A percentile compares a stretch with the other conserved stretches of the same genome.
Evolutionary conservation across 2,329 filamentous ascomycete species (phyloP).

Genomic region (Penicillium sp.): DNA sequence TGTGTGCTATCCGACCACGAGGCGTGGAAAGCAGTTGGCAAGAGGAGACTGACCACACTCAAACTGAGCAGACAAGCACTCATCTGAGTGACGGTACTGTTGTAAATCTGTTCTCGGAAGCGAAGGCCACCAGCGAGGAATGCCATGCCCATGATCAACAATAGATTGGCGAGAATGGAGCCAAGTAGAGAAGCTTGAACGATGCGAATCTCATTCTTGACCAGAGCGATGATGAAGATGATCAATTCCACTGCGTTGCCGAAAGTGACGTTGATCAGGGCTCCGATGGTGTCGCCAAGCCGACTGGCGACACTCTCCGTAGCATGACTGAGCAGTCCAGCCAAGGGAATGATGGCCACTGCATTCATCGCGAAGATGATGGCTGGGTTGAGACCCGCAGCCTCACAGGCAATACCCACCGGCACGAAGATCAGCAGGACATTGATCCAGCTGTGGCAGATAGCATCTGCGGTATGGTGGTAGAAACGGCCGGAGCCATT

Average conservation of each 20-base stretch:
- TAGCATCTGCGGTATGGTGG: conserved; percentile 34
- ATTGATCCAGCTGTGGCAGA: conserved; percentile 45
- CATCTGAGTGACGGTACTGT: conserved; percentile 94
- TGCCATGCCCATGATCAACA: conserved; percentile 88
- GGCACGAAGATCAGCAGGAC: conserved; percentile 45
- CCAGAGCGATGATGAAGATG: conserved; percentile 73
- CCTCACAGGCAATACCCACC: conserved; percentile 40
- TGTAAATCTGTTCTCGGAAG: conserved; percentile 92
- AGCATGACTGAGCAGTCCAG: conserved; percentile 68
- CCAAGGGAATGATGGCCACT: conserved; percentile 71
- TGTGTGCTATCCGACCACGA: conserved; percentile 65
- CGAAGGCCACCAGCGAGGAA: conserved; percentile 84
- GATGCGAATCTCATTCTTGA: conserved; percentile 82
- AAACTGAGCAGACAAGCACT: conserved; percentile 87
- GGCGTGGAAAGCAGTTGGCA: conserved; percentile 90
- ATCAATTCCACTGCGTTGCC: conserved; percentile 78
- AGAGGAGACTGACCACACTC: conserved; percentile 81
- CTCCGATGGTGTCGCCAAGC: conserved; percentile 70
- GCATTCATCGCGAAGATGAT: conserved; percentile 72
- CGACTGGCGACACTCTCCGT: conserved; percentile 72
- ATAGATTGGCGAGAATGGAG: conserved; percentile 82
- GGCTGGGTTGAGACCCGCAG: conserved; percentile 51
- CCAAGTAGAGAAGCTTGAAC: conserved; percentile 88
- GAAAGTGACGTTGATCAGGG: conserved; percentile 73
- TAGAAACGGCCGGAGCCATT: conserved; percentile 33